Percentiles rank a stretch among this genome's conserved stretches.
Conservation (phyloP, 805 yeast genomes). For the Komagataella phaffii region DNA sequence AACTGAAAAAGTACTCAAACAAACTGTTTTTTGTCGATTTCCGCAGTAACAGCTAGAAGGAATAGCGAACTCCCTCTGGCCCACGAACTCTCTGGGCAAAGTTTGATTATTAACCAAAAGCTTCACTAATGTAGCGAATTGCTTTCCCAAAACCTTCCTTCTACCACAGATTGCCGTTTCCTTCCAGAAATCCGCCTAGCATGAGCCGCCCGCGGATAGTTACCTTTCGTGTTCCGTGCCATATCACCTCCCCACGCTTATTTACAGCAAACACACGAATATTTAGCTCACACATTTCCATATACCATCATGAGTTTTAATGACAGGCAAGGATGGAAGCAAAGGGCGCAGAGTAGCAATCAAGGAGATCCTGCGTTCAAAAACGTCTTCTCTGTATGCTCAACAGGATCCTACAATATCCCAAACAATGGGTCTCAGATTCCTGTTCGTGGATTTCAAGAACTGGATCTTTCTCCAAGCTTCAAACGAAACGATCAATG, state of each 20-base stretch:
- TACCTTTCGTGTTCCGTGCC: not conserved
- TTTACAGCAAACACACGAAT: not conserved
- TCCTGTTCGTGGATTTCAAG: constrained; percentile 1
- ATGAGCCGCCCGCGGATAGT: not conserved
- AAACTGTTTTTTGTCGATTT: not conserved
- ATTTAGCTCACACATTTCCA: not conserved
- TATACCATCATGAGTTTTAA: not conserved
- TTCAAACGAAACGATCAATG: constrained; percentile 1
- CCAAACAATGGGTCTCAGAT: not conserved
- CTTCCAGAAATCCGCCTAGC: not conserved
- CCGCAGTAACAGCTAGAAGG: not conserved
- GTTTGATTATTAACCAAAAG: not conserved
- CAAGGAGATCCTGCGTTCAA: not conserved
- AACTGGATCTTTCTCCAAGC: constrained; percentile 1
- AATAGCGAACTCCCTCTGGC: not conserved
- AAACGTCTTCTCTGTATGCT: not conserved
- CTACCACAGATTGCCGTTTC: not conserved
- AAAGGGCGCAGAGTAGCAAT: not conserved
- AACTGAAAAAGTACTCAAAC: not conserved
- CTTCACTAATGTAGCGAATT: not conserved
- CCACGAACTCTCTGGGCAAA: not conserved
- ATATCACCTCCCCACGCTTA: not conserved
- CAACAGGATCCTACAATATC: not conserved
- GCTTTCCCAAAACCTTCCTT: not conserved
- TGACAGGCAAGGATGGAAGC: not conserved